A percentile compares a stretch with the other conserved stretches of the same genome.
These are phyloP conservation scores for Phanerochaete sordida DNA, from an alignment of 768 basidiomycete genomes.

Conservation along the genomic window DNA sequence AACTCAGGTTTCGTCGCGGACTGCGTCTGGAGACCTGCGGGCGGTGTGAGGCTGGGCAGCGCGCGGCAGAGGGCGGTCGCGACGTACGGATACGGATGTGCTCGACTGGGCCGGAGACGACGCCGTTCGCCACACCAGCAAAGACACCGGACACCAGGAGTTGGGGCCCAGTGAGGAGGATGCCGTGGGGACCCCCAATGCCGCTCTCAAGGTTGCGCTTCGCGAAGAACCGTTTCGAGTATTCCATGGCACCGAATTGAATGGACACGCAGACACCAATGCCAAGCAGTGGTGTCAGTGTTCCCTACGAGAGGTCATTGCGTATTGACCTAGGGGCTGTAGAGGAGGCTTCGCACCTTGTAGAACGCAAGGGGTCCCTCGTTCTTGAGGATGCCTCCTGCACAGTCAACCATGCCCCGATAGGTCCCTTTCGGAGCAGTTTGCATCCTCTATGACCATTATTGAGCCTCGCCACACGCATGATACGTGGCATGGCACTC, in stretches of 20 bases:
- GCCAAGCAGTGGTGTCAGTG: conserved; percentile 83
- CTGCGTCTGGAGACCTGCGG: conserved; percentile 85
- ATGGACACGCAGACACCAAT: conserved; percentile 96
- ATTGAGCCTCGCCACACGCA: not conserved
- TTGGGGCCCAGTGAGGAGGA: conserved; percentile 56
- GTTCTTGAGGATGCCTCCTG: conserved; percentile 83
- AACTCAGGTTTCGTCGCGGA: conserved; percentile 73
- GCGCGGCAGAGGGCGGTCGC: not conserved
- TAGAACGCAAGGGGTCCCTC: conserved; percentile 95
- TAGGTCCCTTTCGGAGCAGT: conserved; percentile 90
- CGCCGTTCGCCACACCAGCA: conserved; percentile 87
- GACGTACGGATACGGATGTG: conserved; percentile 94
- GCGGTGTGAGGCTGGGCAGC: not conserved
- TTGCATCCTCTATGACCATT: conserved; percentile 75
- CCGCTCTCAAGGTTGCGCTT: conserved; percentile 55
- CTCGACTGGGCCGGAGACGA: conserved; percentile 95
- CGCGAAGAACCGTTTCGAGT: conserved; percentile 76
- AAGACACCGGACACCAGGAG: conserved; percentile 73
- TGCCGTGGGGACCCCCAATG: conserved; percentile 63
- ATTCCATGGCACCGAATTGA: conserved; percentile 90
- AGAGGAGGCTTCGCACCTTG: conserved; percentile 52
- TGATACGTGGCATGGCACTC: conserved; percentile 28
- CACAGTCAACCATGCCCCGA: conserved; percentile 83
- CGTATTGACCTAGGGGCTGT: not conserved
- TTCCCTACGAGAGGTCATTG: conserved; percentile 53